A percentile compares a stretch with the other conserved stretches of the same genome.
phyloP scores from a whole-genome alignment of 1,139 yeast genomes.

The Torulaspora globosa region DNA sequence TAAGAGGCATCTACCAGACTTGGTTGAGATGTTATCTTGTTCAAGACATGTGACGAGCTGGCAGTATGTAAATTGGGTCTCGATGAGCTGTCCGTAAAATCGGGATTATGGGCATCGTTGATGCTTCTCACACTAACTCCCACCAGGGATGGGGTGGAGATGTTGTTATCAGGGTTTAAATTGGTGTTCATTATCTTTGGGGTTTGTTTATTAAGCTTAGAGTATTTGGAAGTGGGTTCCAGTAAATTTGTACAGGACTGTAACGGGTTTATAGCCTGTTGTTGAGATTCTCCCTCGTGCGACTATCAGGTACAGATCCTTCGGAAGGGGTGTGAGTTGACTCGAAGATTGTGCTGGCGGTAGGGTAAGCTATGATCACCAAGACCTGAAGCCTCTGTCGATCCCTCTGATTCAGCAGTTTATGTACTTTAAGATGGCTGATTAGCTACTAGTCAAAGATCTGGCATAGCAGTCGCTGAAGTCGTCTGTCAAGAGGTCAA shows the following conservation, averaged over 20 bases:
- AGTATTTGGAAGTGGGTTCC: neutral
- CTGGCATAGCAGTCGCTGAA: neutral
- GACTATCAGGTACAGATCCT: neutral
- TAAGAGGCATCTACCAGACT: slow-evolving; percentile 20
- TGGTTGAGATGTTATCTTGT: slow-evolving; percentile 22
- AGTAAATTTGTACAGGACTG: neutral
- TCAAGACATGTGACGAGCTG: slow-evolving; percentile 22
- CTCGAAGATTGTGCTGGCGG: neutral
- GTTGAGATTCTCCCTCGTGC: neutral
- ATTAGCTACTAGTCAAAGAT: neutral
- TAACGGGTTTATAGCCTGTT: neutral
- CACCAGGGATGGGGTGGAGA: slow-evolving; percentile 27
- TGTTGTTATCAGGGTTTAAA: neutral
- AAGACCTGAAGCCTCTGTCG: neutral
- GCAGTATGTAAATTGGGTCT: slow-evolving; percentile 15
- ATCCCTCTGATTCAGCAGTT: neutral
- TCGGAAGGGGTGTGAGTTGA: neutral
- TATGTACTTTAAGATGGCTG: neutral
- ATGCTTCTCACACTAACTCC: slow-evolving; percentile 30
- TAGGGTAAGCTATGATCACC: neutral
- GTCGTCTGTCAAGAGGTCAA: neutral
- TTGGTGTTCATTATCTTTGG: slow-evolving; percentile 4
- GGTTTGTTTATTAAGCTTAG: neutral
- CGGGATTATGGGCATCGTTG: slow-evolving; percentile 24
- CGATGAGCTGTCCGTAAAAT: slow-evolving; percentile 11